Evolutionary conservation across 2,329 filamentous ascomycete species (phyloP), one percentile per base, ranked within the genome.

Genomic region (Colletotrichum lindemuthianum): DNA sequence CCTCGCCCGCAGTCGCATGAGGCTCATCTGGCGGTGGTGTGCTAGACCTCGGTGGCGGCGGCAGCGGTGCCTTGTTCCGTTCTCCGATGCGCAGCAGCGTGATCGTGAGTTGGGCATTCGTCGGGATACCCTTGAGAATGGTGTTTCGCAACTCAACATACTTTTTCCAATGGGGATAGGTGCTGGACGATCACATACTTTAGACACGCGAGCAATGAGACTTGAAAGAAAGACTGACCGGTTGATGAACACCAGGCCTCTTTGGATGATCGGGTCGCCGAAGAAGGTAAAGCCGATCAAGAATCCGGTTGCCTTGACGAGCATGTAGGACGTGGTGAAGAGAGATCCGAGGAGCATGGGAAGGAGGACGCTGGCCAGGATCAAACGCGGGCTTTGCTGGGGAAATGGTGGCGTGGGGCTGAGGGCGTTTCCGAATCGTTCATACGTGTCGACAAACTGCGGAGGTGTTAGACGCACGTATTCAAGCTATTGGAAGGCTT

Each of bases 1-100:
- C 68, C n/a, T 77, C 74, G 3, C 76, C 78, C 1, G 79, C 80
- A 8, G 82, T 80, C 2, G 81, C 78, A 37, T 86, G 80, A 1
- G 82, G 75, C 32, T 75, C 68, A 2, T 77, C 70, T 0, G 78
- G 74, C 0, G 82, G 80, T 0, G 77, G 73, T 0, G 72, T 70
- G 16, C 73, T 71, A 3, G 75, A 73, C 0, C 71, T 68, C 0
- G 82, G 82, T 0, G 84, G 83, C 0, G 86, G 88, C 0, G 92
- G 92, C 0, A 96, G 77, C 0, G 93, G 93, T 0, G 91, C 89
- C 69, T 91, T 91, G 77, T 94, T 94, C 10, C 86, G 87, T 76
- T 96, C 93, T 44, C 92, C 92, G 36, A 95, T 88, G 6, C 93
- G 90, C 10, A 96, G 86, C 2, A 96, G 83, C 0, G 92, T 96